Evolutionary conservation across 345 rosid genomes (phyloP), one percentile per base, ranked within the genome.

Genomic region (Melaleuca alternifolia): DNA sequence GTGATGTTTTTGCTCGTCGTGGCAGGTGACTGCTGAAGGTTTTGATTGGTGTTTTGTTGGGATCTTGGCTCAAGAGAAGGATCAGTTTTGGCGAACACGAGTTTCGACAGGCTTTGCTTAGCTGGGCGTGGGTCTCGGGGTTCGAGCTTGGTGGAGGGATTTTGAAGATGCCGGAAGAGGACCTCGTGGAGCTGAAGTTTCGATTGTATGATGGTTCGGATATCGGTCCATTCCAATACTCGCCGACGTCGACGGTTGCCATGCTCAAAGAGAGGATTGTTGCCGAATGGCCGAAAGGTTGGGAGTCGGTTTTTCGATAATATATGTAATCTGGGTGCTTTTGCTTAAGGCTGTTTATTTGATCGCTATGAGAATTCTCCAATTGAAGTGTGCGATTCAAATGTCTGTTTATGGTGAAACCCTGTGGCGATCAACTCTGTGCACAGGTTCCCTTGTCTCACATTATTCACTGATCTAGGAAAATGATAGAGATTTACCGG

Each of bases 261-360:
- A 89, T 90, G 91, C 96, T 97, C 62, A 96, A 95, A 92, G 97
- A 96, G 85, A 89, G 97, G 86, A 92, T 97, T 50, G 90, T 96
- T 82, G 88, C 96, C 28, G 96, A 96, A 44, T 97, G 99, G 99
- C 99, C 98, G 2, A 94, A 92, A 93, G 99, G 99, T 96, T 23
- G 54, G 85, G n/a, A 30, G 10, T 84, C 51, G 54, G 37, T 83
- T 33, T 18, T 83, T 54, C 0, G 3, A 8, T 33, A 30, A 33
- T 7, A 65, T 16, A 65, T 16, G 79, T 65, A 15, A 65, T 33
- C 24, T 65, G 8, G 46, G 46, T 3, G 3, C 46, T 33, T 65
- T 65, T 65, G 46, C 41, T 14, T 62, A 20, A 10, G 46, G 6
- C 33, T 65, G 46, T 65, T 16, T 65, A 33, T 62, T 30, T 30